These are phyloP conservation scores for Penicillium sp. DNA, from an alignment of 2,329 filamentous ascomycete species.

Conservation along the genomic window DNA sequence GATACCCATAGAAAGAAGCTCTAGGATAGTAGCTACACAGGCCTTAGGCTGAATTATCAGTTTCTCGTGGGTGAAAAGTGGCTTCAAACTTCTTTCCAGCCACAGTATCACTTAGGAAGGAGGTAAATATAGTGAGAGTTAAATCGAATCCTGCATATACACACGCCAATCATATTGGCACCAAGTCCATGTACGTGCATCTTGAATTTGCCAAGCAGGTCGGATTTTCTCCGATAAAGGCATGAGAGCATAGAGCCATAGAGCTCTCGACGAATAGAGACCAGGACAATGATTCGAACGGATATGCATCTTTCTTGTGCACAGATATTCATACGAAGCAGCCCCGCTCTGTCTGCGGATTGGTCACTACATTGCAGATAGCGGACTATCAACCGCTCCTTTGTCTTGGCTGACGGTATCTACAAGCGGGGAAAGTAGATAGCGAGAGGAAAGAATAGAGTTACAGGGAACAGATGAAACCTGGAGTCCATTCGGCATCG, in stretches of 20 bases:
- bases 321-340: not conserved
- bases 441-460: not conserved
- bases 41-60: too few relatives aligned
- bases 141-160: not conserved
- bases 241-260: not conserved
- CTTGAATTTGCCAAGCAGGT: not conserved
- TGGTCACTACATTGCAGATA: not conserved
- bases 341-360: not conserved
- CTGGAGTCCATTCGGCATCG: too few relatives aligned
- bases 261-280: not conserved
- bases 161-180: not conserved
- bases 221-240: not conserved
- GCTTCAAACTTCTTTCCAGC: too few relatives aligned
- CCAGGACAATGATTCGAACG: not conserved
- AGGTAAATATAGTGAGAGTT: not conserved
- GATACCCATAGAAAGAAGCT: too few relatives aligned
- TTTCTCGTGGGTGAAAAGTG: too few relatives aligned
- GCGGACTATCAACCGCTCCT: slow-evolving; percentile 5
- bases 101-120: not conserved
- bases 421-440: not conserved
- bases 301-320: not conserved
- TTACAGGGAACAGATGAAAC: not conserved
- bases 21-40: too few relatives aligned
- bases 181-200: not conserved
- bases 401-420: slow-evolving; percentile 1